Evolutionary conservation across 106 monocot species (phyloP), one percentile per base, ranked within the genome.

Genomic region (Dioscorea zingiberensis): DNA sequence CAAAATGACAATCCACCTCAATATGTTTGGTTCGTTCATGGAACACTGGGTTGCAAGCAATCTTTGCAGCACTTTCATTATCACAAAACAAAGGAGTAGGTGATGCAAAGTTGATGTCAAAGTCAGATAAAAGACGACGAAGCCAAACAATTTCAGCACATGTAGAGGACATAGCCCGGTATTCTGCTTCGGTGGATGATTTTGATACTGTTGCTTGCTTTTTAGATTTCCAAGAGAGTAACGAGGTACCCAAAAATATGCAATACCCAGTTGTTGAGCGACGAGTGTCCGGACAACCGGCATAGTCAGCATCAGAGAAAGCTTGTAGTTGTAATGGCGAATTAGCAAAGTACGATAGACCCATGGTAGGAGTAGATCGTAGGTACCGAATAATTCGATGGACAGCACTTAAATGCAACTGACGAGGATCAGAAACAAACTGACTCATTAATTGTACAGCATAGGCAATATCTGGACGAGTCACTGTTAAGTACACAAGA

Each of bases 391-490:
- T 58, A 8, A 81, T 58, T 1, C 51, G 55, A 66, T 67, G 67
- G 27, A 76, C 61, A 29, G 14, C 60, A 29, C 47, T 75, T 47
- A 66, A 59, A 19, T 66, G 48, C 22, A 57, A 57, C 25, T 13
- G 28, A 3, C 23, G 12, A 48, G 61, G 72, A 30, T 53, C 55
- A 14, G 22, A 62, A 27, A 72, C 38, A 66, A 82, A 77, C 25
- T 65, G 66, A 66, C 75, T 76, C 2, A 71, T 7, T 8, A 72
- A 1, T 14, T 76, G 76, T 0, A 82, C 67, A 1, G 0, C 67
- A 70, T 83, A 45, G 19, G 70, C 25, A 49, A 77, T 73, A 32
- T 79, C 64, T 25, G 27, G 74, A 16, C 54, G 56, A 0, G 69
- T 74, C 1, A 79, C 62, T 2, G 63, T 68, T 5, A 76, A 19